Percentiles rank a stretch among this genome's conserved stretches.
Evolutionary conservation across 2,329 filamentous ascomycete species (phyloP).

Genomic region (Mycosphaerella arachidis): DNA sequence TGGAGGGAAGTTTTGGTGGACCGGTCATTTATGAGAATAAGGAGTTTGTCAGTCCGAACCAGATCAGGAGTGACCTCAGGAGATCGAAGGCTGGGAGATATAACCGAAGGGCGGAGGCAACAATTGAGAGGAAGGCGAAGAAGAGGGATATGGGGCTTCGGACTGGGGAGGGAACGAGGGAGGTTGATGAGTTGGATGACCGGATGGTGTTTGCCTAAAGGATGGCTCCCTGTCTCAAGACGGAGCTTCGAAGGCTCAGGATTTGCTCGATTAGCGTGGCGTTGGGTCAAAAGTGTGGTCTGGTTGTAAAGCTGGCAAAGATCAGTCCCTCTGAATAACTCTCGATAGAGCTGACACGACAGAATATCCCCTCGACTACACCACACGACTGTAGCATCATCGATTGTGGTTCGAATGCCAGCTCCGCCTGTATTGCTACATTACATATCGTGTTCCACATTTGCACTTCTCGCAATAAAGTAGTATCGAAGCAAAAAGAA

Average conservation of each 20-base stretch:
- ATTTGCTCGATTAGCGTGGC: not conserved
- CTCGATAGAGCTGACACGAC: not conserved
- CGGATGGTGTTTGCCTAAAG: slow-evolving; percentile 67
- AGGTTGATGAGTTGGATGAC: slow-evolving; percentile 69
- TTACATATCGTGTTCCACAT: too few relatives aligned
- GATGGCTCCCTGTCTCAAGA: not conserved
- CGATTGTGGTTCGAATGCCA: too few relatives aligned
- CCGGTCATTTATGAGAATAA: slow-evolving; percentile 98
- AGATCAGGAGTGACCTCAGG: slow-evolving; percentile 77
- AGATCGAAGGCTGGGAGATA: slow-evolving; percentile 72
- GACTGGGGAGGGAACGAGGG: slow-evolving; percentile 59
- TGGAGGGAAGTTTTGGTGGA: slow-evolving; percentile 91
- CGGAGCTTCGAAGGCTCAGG: not conserved
- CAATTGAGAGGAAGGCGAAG: slow-evolving; percentile 67
- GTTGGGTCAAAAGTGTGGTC: not conserved
- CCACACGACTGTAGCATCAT: too few relatives aligned
- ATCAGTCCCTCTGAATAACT: not conserved
- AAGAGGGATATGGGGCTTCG: slow-evolving; percentile 72
- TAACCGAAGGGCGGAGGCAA: slow-evolving; percentile 69
- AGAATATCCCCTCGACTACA: too few relatives aligned
- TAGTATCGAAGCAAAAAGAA: too few relatives aligned
- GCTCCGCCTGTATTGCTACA: too few relatives aligned
- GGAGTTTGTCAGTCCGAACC: slow-evolving; percentile 91
- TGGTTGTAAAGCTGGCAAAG: not conserved
- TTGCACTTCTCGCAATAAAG: too few relatives aligned